phyloP scores from a whole-genome alignment of 495 filamentous ascomycete species.

The Xylaria flabelliformis region DNA sequence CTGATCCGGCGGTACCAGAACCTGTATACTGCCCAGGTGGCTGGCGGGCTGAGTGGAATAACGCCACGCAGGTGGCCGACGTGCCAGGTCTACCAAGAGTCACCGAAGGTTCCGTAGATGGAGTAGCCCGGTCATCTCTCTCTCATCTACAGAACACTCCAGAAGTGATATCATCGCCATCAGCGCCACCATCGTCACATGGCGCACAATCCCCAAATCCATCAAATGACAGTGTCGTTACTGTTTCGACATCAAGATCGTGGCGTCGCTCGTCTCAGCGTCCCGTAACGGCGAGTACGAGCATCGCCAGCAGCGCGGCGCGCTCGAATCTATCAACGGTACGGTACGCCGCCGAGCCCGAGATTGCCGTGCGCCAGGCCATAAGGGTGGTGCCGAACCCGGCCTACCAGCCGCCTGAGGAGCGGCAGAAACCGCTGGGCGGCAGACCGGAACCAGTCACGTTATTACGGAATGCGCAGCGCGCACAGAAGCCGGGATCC shows the following conservation, averaged over 20 bases:
- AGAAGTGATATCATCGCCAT: not conserved
- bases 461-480: conserved; percentile 4
- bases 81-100: not conserved
- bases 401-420: conserved; percentile 11
- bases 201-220: not conserved
- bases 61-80: conserved; percentile 25
- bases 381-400: conserved; percentile 41
- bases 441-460: conserved; percentile 9
- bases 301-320: conserved; percentile 34
- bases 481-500: conserved; percentile 6
- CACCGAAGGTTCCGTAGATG: not conserved
- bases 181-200: not conserved
- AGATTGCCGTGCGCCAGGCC: conserved; percentile 38
- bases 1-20: conserved; percentile 26
- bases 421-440: not conserved
- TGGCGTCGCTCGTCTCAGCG: conserved; percentile 7
- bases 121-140: not conserved
- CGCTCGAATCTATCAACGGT: conserved; percentile 39
- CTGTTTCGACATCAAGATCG: not conserved
- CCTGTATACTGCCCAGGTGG: conserved; percentile 36
- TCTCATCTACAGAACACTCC: not conserved
- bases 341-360: conserved; percentile 38
- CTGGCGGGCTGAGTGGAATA: conserved; percentile 39
- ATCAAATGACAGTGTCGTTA: not conserved
- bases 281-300: conserved; percentile 36